These are phyloP conservation scores for Aspergillus sp. DNA, from an alignment of 2,329 filamentous ascomycete genomes.

Conservation along the genomic window DNA sequence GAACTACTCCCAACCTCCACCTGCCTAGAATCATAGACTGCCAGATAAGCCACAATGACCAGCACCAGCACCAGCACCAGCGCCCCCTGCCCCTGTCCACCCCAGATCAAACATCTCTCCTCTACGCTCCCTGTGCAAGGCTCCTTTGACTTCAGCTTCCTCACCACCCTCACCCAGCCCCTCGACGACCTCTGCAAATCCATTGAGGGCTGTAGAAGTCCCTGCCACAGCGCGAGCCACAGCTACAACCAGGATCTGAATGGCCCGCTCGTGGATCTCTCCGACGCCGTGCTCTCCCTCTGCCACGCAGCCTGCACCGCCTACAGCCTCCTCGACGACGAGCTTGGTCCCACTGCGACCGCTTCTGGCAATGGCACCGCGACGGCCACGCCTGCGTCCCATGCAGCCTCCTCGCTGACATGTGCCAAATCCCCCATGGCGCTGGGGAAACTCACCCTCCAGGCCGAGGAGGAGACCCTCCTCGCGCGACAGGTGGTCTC, in stretches of 20 bases:
- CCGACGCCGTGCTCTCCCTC: constrained; percentile 1
- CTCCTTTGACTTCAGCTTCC: constrained; percentile 1
- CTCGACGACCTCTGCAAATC: constrained; percentile 1
- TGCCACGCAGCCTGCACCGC: constrained; percentile 1
- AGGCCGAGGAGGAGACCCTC: constrained; percentile 3
- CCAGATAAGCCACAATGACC: too few species aligned
- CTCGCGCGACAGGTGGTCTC: constrained; percentile 4
- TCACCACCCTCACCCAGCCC: constrained; percentile 2
- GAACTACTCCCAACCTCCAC: too few species aligned
- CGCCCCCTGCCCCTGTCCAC: constrained; percentile 1
- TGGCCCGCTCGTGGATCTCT: neutral
- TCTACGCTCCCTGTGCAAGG: constrained; percentile 1
- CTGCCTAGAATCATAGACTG: too few species aligned
- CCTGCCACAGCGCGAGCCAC: too few species aligned
- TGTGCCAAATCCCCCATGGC: constrained; percentile 3
- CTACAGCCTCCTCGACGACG: constrained; percentile 1
- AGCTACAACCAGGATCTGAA: neutral
- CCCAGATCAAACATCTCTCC: neutral
- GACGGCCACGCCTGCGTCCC: too few species aligned
- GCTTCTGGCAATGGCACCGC: neutral
- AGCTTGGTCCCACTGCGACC: neutral
- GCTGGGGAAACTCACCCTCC: constrained; percentile 3
- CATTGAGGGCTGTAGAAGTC: neutral
- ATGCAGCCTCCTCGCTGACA: neutral
- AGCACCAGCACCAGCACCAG: too few species aligned